Evolutionary conservation across 441 rosid species (phyloP).

Genomic region (Mallotus japonicus): DNA sequence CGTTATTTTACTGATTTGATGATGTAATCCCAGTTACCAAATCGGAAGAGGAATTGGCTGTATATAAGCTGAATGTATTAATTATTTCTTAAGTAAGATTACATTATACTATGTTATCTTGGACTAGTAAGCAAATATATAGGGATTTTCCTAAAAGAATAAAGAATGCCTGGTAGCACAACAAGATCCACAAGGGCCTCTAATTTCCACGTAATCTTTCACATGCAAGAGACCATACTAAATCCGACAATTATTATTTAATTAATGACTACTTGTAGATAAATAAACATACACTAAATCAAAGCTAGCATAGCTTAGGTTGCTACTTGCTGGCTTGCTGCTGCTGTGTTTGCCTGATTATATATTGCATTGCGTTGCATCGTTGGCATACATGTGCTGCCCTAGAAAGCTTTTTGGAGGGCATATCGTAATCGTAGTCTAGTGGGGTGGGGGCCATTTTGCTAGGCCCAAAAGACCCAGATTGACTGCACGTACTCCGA

Average conservation of each 20-base stretch:
- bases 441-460: constrained; percentile 17
- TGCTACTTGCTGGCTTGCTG: too few species aligned
- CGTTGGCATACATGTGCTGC: constrained; percentile 31
- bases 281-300: too few species aligned
- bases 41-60: too few species aligned
- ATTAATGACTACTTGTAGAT: too few species aligned
- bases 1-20: too few species aligned
- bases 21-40: too few species aligned
- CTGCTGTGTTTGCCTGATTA: too few species aligned
- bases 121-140: neutral
- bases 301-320: too few species aligned
- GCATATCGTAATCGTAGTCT: neutral
- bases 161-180: neutral
- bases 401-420: constrained; percentile 4
- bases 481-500: constrained; percentile 40
- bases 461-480: constrained; percentile 9
- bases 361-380: constrained; percentile 2
- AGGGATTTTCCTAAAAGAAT: neutral
- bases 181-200: neutral
- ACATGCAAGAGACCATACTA: constrained; percentile 13
- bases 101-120: neutral
- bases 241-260: neutral
- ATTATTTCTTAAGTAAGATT: too few species aligned
- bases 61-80: too few species aligned
- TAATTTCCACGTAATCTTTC: constrained; percentile 21